Conservation (phyloP, 768 basidiomycete genomes). For the Rhizopogon vinicolor region DNA sequence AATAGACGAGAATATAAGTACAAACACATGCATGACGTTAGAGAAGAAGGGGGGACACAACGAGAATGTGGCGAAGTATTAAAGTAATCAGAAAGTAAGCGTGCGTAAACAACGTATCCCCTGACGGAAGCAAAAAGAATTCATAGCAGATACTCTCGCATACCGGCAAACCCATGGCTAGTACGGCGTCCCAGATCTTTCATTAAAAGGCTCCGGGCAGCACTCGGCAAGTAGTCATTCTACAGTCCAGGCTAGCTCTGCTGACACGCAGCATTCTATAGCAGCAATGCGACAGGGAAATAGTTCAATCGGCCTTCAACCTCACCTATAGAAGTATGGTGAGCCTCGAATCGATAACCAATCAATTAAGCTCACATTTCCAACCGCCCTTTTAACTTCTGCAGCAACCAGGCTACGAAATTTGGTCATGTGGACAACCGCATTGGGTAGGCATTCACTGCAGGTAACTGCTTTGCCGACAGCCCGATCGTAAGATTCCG, state of each 20-base stretch:
- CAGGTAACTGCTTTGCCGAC: background rate
- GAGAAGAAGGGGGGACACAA: too few relatives aligned
- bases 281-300: background rate
- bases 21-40: too few relatives aligned
- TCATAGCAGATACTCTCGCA: constrained; percentile 28
- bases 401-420: background rate
- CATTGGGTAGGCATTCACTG: too few relatives aligned
- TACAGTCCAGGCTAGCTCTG: background rate
- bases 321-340: background rate
- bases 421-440: background rate
- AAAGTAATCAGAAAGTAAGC: too few relatives aligned
- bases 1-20: too few relatives aligned
- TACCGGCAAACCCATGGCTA: constrained; percentile 26
- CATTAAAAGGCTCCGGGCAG: constrained; percentile 12
- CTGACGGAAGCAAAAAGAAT: too few relatives aligned
- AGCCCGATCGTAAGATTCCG: background rate
- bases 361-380: background rate
- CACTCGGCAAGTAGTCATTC: background rate
- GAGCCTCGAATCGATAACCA: background rate
- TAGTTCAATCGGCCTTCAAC: background rate
- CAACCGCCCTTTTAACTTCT: background rate
- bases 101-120: too few relatives aligned
- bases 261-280: background rate
- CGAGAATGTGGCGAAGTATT: too few relatives aligned
- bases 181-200: constrained; percentile 8